A percentile compares a stretch with the other conserved stretches of the same genome.
Conservation (phyloP, 2,329 filamentous ascomycete species). For the Stagonosporopsis cucurbitacearum region DNA sequence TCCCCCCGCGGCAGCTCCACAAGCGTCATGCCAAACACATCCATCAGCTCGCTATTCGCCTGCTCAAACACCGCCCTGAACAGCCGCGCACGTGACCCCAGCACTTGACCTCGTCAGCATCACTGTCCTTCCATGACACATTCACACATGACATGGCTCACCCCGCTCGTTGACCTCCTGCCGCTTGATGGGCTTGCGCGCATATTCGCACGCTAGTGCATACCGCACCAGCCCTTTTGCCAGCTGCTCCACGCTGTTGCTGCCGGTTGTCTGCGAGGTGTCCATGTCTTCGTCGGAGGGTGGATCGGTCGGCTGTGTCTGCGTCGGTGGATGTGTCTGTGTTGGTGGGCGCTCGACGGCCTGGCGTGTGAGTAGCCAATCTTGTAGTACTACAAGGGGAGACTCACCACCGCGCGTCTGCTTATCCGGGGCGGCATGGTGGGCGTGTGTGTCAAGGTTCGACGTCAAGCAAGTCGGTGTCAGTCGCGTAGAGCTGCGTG, state of each 20-base stretch:
- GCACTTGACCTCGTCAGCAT: slow-evolving; percentile 57
- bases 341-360: neutral
- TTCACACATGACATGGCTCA: too few species aligned
- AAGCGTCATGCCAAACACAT: slow-evolving; percentile 91
- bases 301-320: slow-evolving; percentile 25
- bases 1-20: slow-evolving; percentile 81
- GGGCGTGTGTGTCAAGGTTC: neutral
- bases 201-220: slow-evolving; percentile 66
- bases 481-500: slow-evolving; percentile 24
- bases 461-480: too few species aligned
- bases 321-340: slow-evolving; percentile 17
- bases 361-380: neutral
- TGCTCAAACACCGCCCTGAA: slow-evolving; percentile 80
- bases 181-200: slow-evolving; percentile 63
- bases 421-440: slow-evolving; percentile 21
- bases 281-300: slow-evolving; percentile 24
- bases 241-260: slow-evolving; percentile 52
- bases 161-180: slow-evolving; percentile 64
- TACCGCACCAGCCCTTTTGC: slow-evolving; percentile 68
- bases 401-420: slow-evolving; percentile 3
- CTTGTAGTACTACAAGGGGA: neutral
- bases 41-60: slow-evolving; percentile 74
- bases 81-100: slow-evolving; percentile 70
- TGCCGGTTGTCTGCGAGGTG: slow-evolving; percentile 19
- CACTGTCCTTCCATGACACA: neutral